Evolutionary conservation across 192 early-diverging fungal genomes (phyloP).

Genomic region (Backusella australiensis): DNA sequence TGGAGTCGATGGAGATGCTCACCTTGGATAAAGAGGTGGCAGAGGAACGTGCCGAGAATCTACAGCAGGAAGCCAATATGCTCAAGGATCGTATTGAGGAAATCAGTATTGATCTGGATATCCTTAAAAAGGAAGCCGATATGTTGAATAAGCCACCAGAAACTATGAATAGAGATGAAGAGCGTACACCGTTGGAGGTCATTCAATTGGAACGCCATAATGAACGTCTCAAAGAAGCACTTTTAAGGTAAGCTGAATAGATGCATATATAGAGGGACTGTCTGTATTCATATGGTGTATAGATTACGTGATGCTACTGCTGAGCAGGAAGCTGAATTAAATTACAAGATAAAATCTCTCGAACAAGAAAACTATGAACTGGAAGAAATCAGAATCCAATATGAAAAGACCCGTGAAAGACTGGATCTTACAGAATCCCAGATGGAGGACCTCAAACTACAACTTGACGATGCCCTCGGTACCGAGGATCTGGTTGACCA

Average conservation of each 20-base stretch:
- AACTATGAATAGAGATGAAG: slow-evolving; percentile 25
- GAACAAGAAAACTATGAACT: slow-evolving; percentile 66
- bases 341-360: slow-evolving; percentile 59
- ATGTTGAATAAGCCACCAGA: slow-evolving; percentile 22
- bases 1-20: slow-evolving; percentile 81
- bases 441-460: slow-evolving; percentile 81
- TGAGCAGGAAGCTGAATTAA: slow-evolving; percentile 67
- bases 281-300: not conserved
- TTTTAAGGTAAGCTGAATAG: slow-evolving; percentile 53
- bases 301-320: slow-evolving; percentile 76
- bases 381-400: slow-evolving; percentile 56
- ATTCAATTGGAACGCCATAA: slow-evolving; percentile 77
- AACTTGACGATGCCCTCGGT: slow-evolving; percentile 75
- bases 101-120: slow-evolving; percentile 63
- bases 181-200: slow-evolving; percentile 50
- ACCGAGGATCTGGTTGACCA: slow-evolving; percentile 83
- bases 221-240: slow-evolving; percentile 84
- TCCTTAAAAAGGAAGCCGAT: slow-evolving; percentile 59
- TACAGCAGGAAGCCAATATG: slow-evolving; percentile 65
- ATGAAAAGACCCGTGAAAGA: slow-evolving; percentile 53
- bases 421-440: slow-evolving; percentile 60
- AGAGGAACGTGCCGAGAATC: slow-evolving; percentile 75
- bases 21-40: slow-evolving; percentile 90
- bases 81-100: slow-evolving; percentile 82
- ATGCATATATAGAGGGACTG: not conserved